phyloP scores from a whole-genome alignment of 1,284 basidiomycete species.

The Ustilago bromivora region DNA sequence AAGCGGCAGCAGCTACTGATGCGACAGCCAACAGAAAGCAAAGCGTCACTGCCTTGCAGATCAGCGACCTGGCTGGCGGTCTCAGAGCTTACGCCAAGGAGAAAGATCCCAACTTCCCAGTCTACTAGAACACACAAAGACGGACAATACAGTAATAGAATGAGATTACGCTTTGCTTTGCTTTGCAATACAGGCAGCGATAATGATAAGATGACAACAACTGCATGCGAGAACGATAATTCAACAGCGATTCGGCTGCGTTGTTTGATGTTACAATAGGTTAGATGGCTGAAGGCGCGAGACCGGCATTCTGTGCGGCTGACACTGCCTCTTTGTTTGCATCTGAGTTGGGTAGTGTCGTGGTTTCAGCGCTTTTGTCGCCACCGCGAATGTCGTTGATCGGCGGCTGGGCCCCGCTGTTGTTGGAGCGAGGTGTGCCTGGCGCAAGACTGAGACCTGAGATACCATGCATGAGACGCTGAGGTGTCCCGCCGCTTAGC shows the following conservation, averaged over 20 bases:
- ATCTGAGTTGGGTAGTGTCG: neutral
- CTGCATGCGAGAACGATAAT: neutral
- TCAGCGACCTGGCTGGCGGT: slow-evolving; percentile 55
- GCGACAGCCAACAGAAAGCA: slow-evolving; percentile 75
- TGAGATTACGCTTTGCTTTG: slow-evolving; percentile 9
- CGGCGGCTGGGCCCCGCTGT: neutral
- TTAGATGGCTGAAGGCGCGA: slow-evolving; percentile 35
- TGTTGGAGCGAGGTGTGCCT: slow-evolving; percentile 17
- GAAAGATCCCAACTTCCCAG: slow-evolving; percentile 49
- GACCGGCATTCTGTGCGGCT: slow-evolving; percentile 30
- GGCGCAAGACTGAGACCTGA: slow-evolving; percentile 25
- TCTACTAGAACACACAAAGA: slow-evolving; percentile 36
- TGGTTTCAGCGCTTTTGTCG: neutral
- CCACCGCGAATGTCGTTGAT: slow-evolving; percentile 1
- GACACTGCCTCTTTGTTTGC: slow-evolving; percentile 8
- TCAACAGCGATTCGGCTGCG: neutral
- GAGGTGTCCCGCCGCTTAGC: slow-evolving; percentile 6
- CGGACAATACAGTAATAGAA: neutral
- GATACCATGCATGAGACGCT: slow-evolving; percentile 13
- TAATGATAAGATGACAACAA: neutral
- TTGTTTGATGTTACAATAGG: neutral
- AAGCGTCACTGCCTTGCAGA: slow-evolving; percentile 80
- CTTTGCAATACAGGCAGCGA: neutral
- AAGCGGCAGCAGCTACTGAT: neutral
- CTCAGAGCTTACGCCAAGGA: slow-evolving; percentile 50